phyloP scores from a whole-genome alignment of 495 filamentous ascomycete species.

The Pyronema domesticum region DNA sequence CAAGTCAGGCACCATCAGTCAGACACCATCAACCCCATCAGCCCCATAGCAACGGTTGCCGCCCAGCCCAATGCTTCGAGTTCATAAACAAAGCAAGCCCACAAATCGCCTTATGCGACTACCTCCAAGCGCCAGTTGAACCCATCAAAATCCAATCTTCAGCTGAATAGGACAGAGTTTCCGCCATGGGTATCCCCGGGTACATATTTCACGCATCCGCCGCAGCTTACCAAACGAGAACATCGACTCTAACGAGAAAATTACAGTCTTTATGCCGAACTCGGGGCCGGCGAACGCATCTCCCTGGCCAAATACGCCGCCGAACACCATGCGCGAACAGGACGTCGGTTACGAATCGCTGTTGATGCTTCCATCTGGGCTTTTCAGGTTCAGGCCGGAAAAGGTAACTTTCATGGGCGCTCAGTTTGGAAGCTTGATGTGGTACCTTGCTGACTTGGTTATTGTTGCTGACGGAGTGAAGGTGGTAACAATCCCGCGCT shows the following conservation, averaged over 20 bases:
- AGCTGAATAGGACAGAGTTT: no score
- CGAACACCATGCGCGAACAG: slow-evolving; percentile 48
- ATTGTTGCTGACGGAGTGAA: slow-evolving; percentile 10
- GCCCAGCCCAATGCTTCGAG: slow-evolving; percentile 4
- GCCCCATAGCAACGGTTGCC: slow-evolving; percentile 9
- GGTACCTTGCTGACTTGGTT: no score
- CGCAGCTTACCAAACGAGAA: not conserved
- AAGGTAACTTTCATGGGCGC: slow-evolving; percentile 30
- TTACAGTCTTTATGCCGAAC: slow-evolving; percentile 2
- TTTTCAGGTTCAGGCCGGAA: slow-evolving; percentile 73
- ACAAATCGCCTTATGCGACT: not conserved
- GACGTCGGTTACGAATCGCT: slow-evolving; percentile 64
- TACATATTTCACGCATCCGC: not conserved
- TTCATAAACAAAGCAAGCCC: slow-evolving; percentile 11
- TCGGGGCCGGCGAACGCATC: slow-evolving; percentile 32
- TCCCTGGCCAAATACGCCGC: slow-evolving; percentile 71
- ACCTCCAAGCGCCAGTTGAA: not conserved
- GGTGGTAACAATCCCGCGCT: slow-evolving; percentile 80
- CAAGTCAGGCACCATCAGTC: no score
- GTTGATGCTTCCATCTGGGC: slow-evolving; percentile 97
- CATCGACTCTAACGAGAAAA: no score
- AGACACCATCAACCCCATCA: not conserved
- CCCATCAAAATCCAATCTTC: not conserved
- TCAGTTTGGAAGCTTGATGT: not conserved
- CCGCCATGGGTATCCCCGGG: slow-evolving; percentile 1